Percentiles rank a stretch among this genome's conserved stretches.
phyloP scores from a whole-genome alignment of 2,329 filamentous ascomycete genomes.

The Fusarium abutilonis region DNA sequence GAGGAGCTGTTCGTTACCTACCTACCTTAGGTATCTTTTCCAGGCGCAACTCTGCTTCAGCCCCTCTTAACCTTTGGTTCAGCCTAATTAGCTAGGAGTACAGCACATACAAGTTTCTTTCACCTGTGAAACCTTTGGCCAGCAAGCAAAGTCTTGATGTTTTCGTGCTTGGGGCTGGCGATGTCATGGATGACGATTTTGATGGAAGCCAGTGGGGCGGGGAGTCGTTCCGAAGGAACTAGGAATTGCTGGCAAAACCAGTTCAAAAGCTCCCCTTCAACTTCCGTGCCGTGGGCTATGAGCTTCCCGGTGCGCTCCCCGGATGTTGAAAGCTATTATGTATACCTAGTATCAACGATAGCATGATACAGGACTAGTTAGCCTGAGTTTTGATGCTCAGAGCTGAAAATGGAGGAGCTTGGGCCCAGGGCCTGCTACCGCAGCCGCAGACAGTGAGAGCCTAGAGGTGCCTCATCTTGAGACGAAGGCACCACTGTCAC shows the following conservation, averaged over 20 bases:
- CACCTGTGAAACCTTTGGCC: not conserved
- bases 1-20: not conserved
- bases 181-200: slow-evolving; percentile 41
- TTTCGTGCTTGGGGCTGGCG: not conserved
- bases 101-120: not conserved
- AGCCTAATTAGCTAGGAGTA: not conserved
- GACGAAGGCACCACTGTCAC: not conserved
- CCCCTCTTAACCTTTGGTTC: not conserved
- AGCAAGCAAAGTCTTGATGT: not conserved
- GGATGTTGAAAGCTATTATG: slow-evolving; percentile 12
- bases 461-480: slow-evolving; percentile 11
- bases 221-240: slow-evolving; percentile 22
- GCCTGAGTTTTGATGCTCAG: slow-evolving; percentile 5
- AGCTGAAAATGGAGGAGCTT: slow-evolving; percentile 35
- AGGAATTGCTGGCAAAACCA: slow-evolving; percentile 18
- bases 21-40: not conserved
- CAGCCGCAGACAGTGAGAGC: slow-evolving; percentile 4
- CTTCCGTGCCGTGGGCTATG: slow-evolving; percentile 11
- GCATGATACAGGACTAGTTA: slow-evolving; percentile 6
- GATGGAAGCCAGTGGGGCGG: slow-evolving; percentile 31
- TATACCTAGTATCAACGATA: slow-evolving; percentile 12
- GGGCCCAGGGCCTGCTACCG: slow-evolving; percentile 23
- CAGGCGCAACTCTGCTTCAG: not conserved
- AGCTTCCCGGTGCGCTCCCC: slow-evolving; percentile 28
- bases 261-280: slow-evolving; percentile 15